A percentile compares a stretch with the other conserved stretches of the same genome.
Conservation (phyloP, 768 basidiomycete species). For the Hemileccinum rubropunctum region DNA sequence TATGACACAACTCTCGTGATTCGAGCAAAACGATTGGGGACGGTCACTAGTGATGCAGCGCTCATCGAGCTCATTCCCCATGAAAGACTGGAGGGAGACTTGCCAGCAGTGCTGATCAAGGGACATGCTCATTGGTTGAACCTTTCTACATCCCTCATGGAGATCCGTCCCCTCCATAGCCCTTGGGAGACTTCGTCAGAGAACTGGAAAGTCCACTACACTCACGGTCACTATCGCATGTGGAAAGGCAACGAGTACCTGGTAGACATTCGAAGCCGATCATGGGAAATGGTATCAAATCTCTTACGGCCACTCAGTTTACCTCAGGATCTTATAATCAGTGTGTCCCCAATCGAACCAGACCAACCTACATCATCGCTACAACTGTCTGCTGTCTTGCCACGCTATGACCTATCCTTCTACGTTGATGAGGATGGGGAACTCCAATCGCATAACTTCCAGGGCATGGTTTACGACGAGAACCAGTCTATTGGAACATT, state of each 20-base stretch:
- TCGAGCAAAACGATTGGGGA: slow-evolving; percentile 4
- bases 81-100: slow-evolving; percentile 15
- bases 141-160: neutral
- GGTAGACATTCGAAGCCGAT: slow-evolving; percentile 22
- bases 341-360: neutral
- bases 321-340: slow-evolving; percentile 16
- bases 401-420: slow-evolving; percentile 40
- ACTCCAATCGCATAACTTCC: slow-evolving; percentile 40
- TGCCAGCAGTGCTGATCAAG: neutral
- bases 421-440: slow-evolving; percentile 27
- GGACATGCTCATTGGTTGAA: slow-evolving; percentile 3
- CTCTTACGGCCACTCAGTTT: slow-evolving; percentile 18
- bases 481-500: slow-evolving; percentile 41
- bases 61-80: slow-evolving; percentile 21
- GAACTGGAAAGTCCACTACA: slow-evolving; percentile 21
- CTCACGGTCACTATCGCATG: slow-evolving; percentile 1
- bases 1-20: slow-evolving; percentile 8
- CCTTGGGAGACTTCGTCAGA: slow-evolving; percentile 16
- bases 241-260: slow-evolving; percentile 5
- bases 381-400: slow-evolving; percentile 31
- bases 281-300: slow-evolving; percentile 20
- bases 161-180: neutral
- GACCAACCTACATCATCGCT: neutral
- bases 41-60: neutral
- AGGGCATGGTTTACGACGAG: slow-evolving; percentile 38